These are phyloP conservation scores for Glomus cerebriforme DNA, from an alignment of 192 early-diverging fungal species.

Conservation along the genomic window DNA sequence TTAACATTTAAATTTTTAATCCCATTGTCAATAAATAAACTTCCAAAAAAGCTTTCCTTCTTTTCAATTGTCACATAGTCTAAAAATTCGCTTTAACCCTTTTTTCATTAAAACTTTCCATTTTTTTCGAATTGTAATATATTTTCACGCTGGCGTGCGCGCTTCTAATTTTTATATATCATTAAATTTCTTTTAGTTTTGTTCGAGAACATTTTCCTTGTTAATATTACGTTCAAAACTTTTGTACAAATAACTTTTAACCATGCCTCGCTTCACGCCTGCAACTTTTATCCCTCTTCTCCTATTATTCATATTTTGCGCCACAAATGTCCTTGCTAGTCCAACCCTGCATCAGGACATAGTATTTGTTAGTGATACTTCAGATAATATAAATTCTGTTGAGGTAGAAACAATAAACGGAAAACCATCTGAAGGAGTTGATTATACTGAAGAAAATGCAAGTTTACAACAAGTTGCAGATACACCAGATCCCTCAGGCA, in stretches of 20 bases:
- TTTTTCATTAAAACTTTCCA: background rate
- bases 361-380: background rate
- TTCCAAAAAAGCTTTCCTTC: background rate
- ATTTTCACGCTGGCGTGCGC: conserved; percentile 30
- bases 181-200: background rate
- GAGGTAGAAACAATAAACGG: background rate
- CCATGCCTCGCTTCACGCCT: background rate
- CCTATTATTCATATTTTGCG: conserved; percentile 7
- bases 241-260: background rate
- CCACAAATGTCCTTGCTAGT: background rate
- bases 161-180: background rate
- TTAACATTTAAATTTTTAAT: background rate
- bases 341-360: conserved; percentile 19
- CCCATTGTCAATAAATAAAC: background rate
- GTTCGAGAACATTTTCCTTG: background rate
- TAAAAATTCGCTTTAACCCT: background rate
- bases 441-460: background rate
- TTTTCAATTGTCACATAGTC: background rate
- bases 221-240: background rate
- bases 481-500: background rate
- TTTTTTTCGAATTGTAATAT: background rate
- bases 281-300: background rate
- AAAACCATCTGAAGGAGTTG: background rate
- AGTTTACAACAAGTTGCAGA: background rate
- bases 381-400: background rate